Base-by-base conservation (phyloP, 164 flowering plant species). In the Litsea cubeba region DNA sequence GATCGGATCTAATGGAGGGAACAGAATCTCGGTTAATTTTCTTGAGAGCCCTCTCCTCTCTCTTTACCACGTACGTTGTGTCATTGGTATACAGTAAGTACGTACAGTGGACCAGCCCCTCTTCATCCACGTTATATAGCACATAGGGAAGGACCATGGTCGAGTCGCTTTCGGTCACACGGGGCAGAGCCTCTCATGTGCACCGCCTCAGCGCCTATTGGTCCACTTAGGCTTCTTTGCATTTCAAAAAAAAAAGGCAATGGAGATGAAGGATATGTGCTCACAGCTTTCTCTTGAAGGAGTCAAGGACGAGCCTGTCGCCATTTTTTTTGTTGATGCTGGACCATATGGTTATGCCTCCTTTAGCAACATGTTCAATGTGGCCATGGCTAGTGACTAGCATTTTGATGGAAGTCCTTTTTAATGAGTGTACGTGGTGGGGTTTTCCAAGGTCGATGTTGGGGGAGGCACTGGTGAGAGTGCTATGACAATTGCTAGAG, bases 241-340 rank as follows among this genome's bases (percentile, higher is more conserved):
- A 25, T 11, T 26, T 6, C 18, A 50, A 6, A 65, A 26, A 65
- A 26, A 65, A 28, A 6, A 14, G 25, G 18, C 2, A 62, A 22
- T 4, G 63, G 14, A 50, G 76, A 60, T 14, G 74, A 74, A 66
- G 69, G 22, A 28, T 74, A 50, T 35, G 60, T 20, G 32, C 70
- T 66, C 62, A 75, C 69, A 15, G 62, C 73, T 12, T 70, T 35
- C 67, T 75, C 12, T 17, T 46, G 18, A 62, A 20, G 60, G 25
- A 57, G 17, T 18, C 18, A 10, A 65, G 23, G 12, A 46, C 18
- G 67, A 69, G 40, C 40, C 14, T 69, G 60, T 22, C 72, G 0
- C 24, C 58, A 1, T 25, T 69, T 60, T 26, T 70, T 46, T n/a
- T 74, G 20, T 32, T 62, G 8, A 62, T 73, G 70, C 76, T 81